phyloP scores from a whole-genome alignment of 2,329 filamentous ascomycete species.

The Paecilomyces formosus region DNA sequence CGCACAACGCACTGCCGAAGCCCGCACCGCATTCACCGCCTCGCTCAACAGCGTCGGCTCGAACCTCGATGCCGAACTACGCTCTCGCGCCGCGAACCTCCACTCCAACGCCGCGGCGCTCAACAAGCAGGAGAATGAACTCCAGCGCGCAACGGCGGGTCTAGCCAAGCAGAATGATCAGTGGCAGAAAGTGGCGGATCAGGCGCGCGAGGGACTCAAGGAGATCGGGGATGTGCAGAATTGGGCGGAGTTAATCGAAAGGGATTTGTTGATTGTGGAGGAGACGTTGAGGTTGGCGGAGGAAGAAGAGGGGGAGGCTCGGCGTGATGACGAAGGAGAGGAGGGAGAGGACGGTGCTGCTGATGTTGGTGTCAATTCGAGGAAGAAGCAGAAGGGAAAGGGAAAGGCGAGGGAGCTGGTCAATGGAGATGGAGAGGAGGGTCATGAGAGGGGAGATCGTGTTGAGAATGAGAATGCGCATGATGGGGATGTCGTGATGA shows the following conservation, averaged over 20 bases:
- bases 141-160: constrained; percentile 43
- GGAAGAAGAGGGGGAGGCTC: constrained; percentile 12
- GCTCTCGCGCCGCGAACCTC: constrained; percentile 48
- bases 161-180: constrained; percentile 47
- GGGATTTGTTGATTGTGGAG: constrained; percentile 38
- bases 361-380: no score
- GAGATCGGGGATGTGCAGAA: constrained; percentile 60
- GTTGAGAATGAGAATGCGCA: neutral
- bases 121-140: constrained; percentile 47
- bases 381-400: neutral
- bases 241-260: constrained; percentile 56
- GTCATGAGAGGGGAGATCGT: constrained; percentile 4
- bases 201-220: constrained; percentile 50
- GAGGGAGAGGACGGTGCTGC: no score
- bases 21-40: constrained; percentile 36
- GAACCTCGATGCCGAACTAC: constrained; percentile 47
- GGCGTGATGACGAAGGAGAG: no score
- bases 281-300: constrained; percentile 33
- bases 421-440: constrained; percentile 2
- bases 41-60: constrained; percentile 36
- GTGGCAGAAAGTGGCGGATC: constrained; percentile 48
- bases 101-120: constrained; percentile 49
- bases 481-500: constrained; percentile 6
- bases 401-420: neutral
- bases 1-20: constrained; percentile 32